phyloP scores from a whole-genome alignment of 768 basidiomycete genomes.

The Xerocomus spinulosus region DNA sequence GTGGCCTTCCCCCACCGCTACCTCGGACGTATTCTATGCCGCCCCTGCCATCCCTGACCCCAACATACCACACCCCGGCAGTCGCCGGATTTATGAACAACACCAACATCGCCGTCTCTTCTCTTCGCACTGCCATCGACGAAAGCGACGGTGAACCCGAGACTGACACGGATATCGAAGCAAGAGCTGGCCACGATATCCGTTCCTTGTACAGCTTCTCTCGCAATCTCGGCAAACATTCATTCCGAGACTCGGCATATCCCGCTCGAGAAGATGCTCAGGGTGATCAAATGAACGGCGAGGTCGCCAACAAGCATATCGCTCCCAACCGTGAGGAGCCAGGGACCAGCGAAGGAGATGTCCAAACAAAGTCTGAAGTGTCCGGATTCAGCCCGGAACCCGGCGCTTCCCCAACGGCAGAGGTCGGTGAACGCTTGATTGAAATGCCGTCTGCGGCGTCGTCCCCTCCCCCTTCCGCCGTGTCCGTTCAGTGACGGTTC shows the following conservation, averaged over 20 bases:
- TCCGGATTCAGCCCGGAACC: constrained; percentile 17
- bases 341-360: constrained; percentile 2
- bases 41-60: constrained; percentile 26
- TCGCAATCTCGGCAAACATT: constrained; percentile 26
- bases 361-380: constrained; percentile 14
- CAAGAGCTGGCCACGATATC: constrained; percentile 24
- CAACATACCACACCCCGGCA: constrained; percentile 26
- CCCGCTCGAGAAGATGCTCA: constrained; percentile 21
- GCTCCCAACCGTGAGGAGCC: constrained; percentile 11
- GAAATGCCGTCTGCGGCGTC: constrained; percentile 27
- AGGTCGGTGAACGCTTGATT: constrained; percentile 14
- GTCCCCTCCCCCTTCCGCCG: constrained; percentile 30
- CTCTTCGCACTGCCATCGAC: constrained; percentile 33
- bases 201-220: constrained; percentile 33
- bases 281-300: constrained; percentile 18
- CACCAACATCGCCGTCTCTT: constrained; percentile 34
- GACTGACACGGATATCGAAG: constrained; percentile 30
- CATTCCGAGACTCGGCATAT: constrained; percentile 22
- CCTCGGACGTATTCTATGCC: constrained; percentile 33
- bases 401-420: constrained; percentile 20
- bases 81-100: constrained; percentile 31
- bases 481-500: constrained; percentile 23
- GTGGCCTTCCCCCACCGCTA: constrained; percentile 26
- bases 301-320: constrained; percentile 18
- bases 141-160: constrained; percentile 33